A percentile compares a stretch with the other conserved stretches of the same genome.
phyloP scores from a whole-genome alignment of 1,284 basidiomycete species.

The Heterobasidion irregulare region DNA sequence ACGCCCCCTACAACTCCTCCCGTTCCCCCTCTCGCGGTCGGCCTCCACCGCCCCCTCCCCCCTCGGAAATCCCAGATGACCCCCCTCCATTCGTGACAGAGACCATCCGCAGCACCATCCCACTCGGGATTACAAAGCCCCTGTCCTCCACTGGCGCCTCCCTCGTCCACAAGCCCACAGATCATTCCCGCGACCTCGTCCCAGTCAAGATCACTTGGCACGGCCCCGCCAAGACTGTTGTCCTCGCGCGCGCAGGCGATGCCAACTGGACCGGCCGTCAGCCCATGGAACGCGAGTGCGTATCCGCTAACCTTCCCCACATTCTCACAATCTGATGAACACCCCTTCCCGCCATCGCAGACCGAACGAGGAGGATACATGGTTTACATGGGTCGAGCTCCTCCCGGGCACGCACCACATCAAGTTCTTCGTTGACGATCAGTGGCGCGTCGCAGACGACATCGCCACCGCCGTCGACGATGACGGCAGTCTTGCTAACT shows the following conservation, averaged over 20 bases:
- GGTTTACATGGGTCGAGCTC: slow-evolving; percentile 45
- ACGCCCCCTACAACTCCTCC: slow-evolving; percentile 18
- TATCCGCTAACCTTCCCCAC: slow-evolving; percentile 6
- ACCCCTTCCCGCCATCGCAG: slow-evolving; percentile 18
- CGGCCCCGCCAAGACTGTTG: slow-evolving; percentile 50
- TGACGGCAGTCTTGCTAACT: slow-evolving; percentile 93
- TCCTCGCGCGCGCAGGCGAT: slow-evolving; percentile 62
- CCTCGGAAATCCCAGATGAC: slow-evolving; percentile 14
- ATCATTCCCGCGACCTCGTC: slow-evolving; percentile 32
- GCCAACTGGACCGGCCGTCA: slow-evolving; percentile 63
- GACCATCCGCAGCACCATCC: slow-evolving; percentile 55
- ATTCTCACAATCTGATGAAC: neutral
- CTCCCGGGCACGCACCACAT: slow-evolving; percentile 92
- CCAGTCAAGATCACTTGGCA: slow-evolving; percentile 55
- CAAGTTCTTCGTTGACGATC: slow-evolving; percentile 93
- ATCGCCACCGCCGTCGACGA: slow-evolving; percentile 91
- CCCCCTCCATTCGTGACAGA: slow-evolving; percentile 38
- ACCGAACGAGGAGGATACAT: slow-evolving; percentile 20
- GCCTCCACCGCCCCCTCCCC: slow-evolving; percentile 17
- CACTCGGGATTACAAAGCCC: slow-evolving; percentile 40
- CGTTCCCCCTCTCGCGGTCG: slow-evolving; percentile 24
- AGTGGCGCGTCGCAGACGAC: slow-evolving; percentile 73
- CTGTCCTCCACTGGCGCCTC: slow-evolving; percentile 21
- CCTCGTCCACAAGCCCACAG: slow-evolving; percentile 14
- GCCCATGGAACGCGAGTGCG: slow-evolving; percentile 56